Percentiles rank a stretch among this genome's conserved stretches.
phyloP scores from a whole-genome alignment of 164 flowering plant genomes.

The Piper longum region DNA sequence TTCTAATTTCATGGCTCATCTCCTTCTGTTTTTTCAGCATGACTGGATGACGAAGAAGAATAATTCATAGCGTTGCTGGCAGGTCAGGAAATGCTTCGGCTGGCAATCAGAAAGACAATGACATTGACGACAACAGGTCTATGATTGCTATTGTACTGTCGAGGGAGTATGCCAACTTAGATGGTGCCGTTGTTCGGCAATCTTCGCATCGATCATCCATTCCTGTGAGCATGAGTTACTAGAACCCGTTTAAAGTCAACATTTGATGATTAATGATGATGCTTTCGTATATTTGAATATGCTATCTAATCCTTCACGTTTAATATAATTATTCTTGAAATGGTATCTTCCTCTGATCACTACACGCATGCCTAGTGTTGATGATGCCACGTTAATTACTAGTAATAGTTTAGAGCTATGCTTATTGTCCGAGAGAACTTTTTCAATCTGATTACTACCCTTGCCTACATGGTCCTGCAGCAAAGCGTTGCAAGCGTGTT shows the following conservation, averaged over 20 bases:
- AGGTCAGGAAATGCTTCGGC: conserved; percentile 49
- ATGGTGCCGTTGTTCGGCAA: conserved; percentile 56
- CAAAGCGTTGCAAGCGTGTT: too few relatives aligned
- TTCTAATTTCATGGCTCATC: not conserved
- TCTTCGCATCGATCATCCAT: conserved; percentile 53
- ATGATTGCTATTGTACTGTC: conserved; percentile 73
- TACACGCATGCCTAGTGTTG: conserved; percentile 48
- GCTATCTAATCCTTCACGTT: not conserved
- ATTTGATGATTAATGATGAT: not conserved
- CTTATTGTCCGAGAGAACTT: conserved; percentile 1
- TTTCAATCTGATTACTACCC: too few relatives aligned
- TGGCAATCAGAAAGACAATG: conserved; percentile 44
- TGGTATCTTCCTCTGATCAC: conserved; percentile 79
- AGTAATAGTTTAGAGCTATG: conserved; percentile 72
- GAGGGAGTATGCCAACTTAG: conserved; percentile 72
- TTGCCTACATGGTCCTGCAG: too few relatives aligned
- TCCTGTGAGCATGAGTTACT: conserved; percentile 37
- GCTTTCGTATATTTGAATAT: not conserved
- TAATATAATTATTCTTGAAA: not conserved
- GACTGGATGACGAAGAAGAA: conserved; percentile 14
- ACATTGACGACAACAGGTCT: conserved; percentile 36
- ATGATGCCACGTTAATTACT: conserved; percentile 66
- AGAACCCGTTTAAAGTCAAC: not conserved
- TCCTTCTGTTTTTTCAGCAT: conserved; percentile 8
- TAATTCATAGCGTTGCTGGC: conserved; percentile 20